These are phyloP conservation scores for Phytomonas sp. DNA, from an alignment of 208 protist genomes.

Conservation along the genomic window DNA sequence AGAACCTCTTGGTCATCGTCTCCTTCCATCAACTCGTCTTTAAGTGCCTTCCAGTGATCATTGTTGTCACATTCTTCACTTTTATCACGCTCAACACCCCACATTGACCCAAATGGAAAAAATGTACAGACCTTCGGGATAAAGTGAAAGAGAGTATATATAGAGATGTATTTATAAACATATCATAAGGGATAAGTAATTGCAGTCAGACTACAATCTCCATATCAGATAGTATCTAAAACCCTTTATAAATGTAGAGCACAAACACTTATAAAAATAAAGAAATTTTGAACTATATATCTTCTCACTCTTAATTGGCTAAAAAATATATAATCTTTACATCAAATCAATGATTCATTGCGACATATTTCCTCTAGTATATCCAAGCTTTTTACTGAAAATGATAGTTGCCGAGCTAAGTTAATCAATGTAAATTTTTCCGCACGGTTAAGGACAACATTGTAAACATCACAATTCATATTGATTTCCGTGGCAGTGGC, in stretches of 20 bases:
- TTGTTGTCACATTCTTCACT: slow-evolving; percentile 32
- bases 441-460: slow-evolving; percentile 35
- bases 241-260: slow-evolving; percentile 3
- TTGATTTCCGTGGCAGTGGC: slow-evolving; percentile 79
- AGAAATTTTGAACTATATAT: slow-evolving; percentile 12
- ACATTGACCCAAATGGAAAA: not conserved
- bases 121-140: not conserved
- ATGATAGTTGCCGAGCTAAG: slow-evolving; percentile 63
- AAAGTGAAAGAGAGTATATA: not conserved
- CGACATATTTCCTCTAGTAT: not conserved
- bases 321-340: not conserved
- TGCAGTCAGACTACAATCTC: not conserved
- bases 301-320: not conserved
- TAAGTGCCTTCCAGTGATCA: slow-evolving; percentile 50
- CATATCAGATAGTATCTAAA: not conserved
- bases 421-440: slow-evolving; percentile 84
- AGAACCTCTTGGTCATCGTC: slow-evolving; percentile 33
- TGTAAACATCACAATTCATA: slow-evolving; percentile 22
- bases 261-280: slow-evolving; percentile 5
- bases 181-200: not conserved
- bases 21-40: slow-evolving; percentile 37
- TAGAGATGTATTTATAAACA: not conserved
- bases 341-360: not conserved
- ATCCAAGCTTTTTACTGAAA: slow-evolving; percentile 35
- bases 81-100: slow-evolving; percentile 4